Percentiles rank a stretch among this genome's conserved stretches.
Evolutionary conservation across 1,139 yeast genomes (phyloP).

Genomic region (Taiozyma sp.): DNA sequence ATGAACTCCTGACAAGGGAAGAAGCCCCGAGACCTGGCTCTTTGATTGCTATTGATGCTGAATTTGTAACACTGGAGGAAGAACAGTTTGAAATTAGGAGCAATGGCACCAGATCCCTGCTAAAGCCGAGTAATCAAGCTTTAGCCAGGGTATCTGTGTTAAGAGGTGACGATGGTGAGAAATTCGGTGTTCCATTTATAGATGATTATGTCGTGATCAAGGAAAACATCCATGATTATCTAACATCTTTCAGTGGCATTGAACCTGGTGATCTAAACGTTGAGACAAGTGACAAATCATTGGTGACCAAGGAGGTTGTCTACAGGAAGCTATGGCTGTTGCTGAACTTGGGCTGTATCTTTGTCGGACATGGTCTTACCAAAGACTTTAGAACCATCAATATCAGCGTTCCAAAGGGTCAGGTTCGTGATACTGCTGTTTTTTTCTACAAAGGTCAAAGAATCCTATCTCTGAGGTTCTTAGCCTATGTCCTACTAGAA

Average conservation of each 20-base stretch:
- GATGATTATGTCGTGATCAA: conserved; percentile 88
- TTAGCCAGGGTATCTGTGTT: conserved; percentile 88
- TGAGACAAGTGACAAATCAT: conserved; percentile 52
- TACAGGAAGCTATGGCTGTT: conserved; percentile 87
- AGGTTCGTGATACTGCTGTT: conserved; percentile 86
- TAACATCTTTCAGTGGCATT: conserved; percentile 90
- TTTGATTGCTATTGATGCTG: conserved; percentile 93
- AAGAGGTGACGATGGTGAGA: conserved; percentile 65
- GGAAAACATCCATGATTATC: conserved; percentile 71
- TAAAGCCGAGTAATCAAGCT: conserved; percentile 73
- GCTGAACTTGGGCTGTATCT: conserved; percentile 82
- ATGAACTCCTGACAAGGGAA: conserved; percentile 54
- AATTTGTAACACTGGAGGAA: conserved; percentile 79
- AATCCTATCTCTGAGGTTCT: conserved; percentile 79
- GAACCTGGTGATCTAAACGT: conserved; percentile 90
- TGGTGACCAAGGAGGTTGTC: conserved; percentile 80
- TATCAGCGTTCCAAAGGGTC: conserved; percentile 77
- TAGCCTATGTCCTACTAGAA: conserved; percentile 74
- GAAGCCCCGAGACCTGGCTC: conserved; percentile 77
- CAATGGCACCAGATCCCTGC: conserved; percentile 62
- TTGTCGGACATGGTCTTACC: conserved; percentile 91
- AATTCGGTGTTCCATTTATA: conserved; percentile 45
- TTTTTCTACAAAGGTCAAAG: conserved; percentile 71
- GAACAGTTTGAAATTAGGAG: conserved; percentile 77
- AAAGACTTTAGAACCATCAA: conserved; percentile 94